phyloP scores from a whole-genome alignment of 345 rosid genomes.

The Linum usitatissimum region DNA sequence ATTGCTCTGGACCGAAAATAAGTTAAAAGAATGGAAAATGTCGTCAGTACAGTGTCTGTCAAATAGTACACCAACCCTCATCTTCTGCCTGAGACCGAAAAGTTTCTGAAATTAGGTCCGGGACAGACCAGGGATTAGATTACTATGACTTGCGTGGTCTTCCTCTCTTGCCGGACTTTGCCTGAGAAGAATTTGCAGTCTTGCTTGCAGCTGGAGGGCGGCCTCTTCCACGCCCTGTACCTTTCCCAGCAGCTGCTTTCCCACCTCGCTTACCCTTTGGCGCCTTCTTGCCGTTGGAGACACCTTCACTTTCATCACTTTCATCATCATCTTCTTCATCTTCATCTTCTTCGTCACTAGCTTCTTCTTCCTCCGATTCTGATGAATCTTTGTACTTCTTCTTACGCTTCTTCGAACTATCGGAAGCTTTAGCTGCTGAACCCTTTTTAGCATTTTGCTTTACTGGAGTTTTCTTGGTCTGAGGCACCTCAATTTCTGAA shows the following conservation, averaged over 20 bases:
- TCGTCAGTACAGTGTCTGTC: background rate
- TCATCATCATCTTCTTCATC: conserved; percentile 18
- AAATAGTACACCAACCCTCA: conserved; percentile 17
- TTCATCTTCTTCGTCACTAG: background rate
- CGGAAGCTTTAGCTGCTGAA: conserved; percentile 23
- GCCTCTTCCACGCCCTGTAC: conserved; percentile 35
- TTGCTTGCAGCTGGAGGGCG: conserved; percentile 26
- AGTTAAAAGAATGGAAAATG: conserved; percentile 5
- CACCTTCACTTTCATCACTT: conserved; percentile 42
- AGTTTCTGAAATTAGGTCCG: conserved; percentile 1
- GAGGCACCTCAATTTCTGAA: conserved; percentile 42
- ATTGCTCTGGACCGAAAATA: too few relatives aligned
- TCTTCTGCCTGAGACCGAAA: conserved; percentile 15
- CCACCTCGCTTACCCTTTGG: conserved; percentile 39
- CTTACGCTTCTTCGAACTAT: conserved; percentile 39
- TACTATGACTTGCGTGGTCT: conserved; percentile 55
- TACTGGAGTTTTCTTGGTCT: conserved; percentile 25
- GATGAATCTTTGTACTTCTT: conserved; percentile 50
- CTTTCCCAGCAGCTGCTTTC: conserved; percentile 27
- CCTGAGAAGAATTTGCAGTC: conserved; percentile 25
- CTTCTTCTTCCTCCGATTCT: conserved; percentile 46
- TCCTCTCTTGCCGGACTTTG: conserved; percentile 55
- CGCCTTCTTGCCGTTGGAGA: conserved; percentile 35
- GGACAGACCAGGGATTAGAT: background rate
- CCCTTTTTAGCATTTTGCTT: conserved; percentile 35